Percentiles rank a stretch among this genome's conserved stretches.
Conservation (phyloP, 1,284 basidiomycete genomes). For the Trametes sp. region DNA sequence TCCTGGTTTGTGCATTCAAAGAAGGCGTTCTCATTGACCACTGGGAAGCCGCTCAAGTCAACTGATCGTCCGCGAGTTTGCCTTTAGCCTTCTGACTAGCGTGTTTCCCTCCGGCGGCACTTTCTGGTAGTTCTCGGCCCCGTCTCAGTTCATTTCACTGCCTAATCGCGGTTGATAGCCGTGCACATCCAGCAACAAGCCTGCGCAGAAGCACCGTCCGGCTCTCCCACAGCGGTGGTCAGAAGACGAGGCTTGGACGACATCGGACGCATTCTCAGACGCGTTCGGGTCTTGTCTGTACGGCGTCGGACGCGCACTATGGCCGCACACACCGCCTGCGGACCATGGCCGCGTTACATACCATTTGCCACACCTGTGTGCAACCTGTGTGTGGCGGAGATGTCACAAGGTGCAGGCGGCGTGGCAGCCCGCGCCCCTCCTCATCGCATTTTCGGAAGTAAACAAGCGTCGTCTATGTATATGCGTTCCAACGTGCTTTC, state of each 20-base stretch:
- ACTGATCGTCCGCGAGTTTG: conserved; percentile 29
- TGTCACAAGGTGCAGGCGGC: too few species aligned
- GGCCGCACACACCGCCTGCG: not conserved
- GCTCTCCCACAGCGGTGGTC: conserved; percentile 20
- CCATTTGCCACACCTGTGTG: too few species aligned
- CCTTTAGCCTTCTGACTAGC: conserved; percentile 32
- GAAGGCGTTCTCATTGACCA: not conserved
- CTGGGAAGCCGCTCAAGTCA: conserved; percentile 25
- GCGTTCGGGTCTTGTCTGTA: conserved; percentile 1
- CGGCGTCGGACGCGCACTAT: not conserved
- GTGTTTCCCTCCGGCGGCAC: conserved; percentile 4
- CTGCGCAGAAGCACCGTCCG: conserved; percentile 1
- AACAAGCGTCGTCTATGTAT: too few species aligned
- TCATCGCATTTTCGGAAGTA: too few species aligned
- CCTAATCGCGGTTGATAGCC: conserved; percentile 19
- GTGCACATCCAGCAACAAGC: conserved; percentile 7
- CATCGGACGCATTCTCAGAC: not conserved
- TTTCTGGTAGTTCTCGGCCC: conserved; percentile 11
- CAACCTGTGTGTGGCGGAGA: too few species aligned
- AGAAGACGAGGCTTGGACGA: conserved; percentile 8
- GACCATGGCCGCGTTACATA: too few species aligned
- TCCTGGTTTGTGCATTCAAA: not conserved
- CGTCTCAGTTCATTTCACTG: not conserved
- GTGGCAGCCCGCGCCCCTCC: too few species aligned
- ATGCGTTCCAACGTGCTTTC: too few species aligned